phyloP scores from a whole-genome alignment of 306 rosid genomes.

The Dalbergia cultrata region DNA sequence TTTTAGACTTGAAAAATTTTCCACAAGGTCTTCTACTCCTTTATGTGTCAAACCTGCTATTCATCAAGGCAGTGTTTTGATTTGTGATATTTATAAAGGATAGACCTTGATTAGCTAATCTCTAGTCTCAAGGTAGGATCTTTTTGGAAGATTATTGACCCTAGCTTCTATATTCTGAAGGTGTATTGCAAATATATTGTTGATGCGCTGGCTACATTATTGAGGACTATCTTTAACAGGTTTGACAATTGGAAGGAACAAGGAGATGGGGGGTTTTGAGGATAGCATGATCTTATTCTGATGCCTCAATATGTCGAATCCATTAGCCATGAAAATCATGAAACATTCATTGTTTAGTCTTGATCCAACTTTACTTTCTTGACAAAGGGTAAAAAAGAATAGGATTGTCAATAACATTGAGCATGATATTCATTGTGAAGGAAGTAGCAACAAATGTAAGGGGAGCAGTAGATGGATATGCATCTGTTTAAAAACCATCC shows the following conservation, averaged over 20 bases:
- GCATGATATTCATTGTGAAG: neutral
- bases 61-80: neutral
- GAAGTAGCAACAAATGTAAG: neutral
- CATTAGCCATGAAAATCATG: neutral
- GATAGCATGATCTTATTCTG: constrained; percentile 18
- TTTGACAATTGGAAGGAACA: too few relatives aligned
- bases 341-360: neutral
- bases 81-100: constrained; percentile 1
- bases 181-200: too few relatives aligned
- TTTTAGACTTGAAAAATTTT: neutral
- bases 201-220: too few relatives aligned
- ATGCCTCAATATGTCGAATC: neutral
- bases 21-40: neutral
- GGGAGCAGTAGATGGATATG: constrained; percentile 1
- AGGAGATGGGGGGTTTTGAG: neutral
- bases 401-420: neutral
- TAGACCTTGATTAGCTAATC: too few relatives aligned
- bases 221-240: too few relatives aligned
- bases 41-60: neutral
- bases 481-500: neutral
- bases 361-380: neutral
- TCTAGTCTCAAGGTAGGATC: too few relatives aligned
- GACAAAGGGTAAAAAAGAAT: constrained; percentile 7
- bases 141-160: too few relatives aligned
- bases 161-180: too few relatives aligned